These are phyloP conservation scores for Diaporthe vexans DNA, from an alignment of 2,329 filamentous ascomycete genomes.

Conservation along the genomic window DNA sequence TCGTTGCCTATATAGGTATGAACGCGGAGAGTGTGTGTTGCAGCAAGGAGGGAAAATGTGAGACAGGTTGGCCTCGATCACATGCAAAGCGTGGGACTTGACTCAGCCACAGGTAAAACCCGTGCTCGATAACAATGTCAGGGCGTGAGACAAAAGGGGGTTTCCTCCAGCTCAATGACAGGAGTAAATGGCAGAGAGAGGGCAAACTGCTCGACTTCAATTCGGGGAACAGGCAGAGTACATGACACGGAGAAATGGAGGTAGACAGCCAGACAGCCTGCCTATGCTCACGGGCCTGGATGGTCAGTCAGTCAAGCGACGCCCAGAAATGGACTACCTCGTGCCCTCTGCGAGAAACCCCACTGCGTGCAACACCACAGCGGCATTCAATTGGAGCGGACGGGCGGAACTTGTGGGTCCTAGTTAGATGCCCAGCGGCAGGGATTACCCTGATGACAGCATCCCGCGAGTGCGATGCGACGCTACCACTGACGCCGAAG, in stretches of 20 bases:
- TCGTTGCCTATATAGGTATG: background rate
- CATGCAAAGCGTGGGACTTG: slow-evolving; percentile 32
- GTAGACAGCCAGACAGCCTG: background rate
- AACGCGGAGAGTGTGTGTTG: background rate
- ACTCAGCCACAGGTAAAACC: slow-evolving; percentile 3
- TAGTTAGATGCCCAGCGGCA: background rate
- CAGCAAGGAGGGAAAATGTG: slow-evolving; percentile 24
- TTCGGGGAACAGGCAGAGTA: background rate
- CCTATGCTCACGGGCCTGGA: slow-evolving; percentile 13
- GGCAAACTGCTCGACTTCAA: background rate
- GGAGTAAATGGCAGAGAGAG: background rate
- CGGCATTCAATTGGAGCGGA: slow-evolving; percentile 37
- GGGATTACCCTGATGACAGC: slow-evolving; percentile 25
- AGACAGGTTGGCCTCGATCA: slow-evolving; percentile 29
- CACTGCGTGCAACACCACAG: slow-evolving; percentile 10
- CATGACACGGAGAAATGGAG: slow-evolving; percentile 40
- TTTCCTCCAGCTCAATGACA: background rate
- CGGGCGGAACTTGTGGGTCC: slow-evolving; percentile 36
- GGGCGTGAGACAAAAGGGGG: background rate
- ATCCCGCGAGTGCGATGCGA: slow-evolving; percentile 5
- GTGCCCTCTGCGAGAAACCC: slow-evolving; percentile 4
- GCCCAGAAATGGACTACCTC: slow-evolving; percentile 5
- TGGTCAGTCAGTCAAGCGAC: slow-evolving; percentile 26
- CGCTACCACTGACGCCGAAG: slow-evolving; percentile 11
- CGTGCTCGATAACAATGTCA: background rate